A percentile compares a stretch with the other conserved stretches of the same genome.
These are phyloP conservation scores for Irpex sp. DNA, from an alignment of 1,284 basidiomycete genomes.

Conservation along the genomic window DNA sequence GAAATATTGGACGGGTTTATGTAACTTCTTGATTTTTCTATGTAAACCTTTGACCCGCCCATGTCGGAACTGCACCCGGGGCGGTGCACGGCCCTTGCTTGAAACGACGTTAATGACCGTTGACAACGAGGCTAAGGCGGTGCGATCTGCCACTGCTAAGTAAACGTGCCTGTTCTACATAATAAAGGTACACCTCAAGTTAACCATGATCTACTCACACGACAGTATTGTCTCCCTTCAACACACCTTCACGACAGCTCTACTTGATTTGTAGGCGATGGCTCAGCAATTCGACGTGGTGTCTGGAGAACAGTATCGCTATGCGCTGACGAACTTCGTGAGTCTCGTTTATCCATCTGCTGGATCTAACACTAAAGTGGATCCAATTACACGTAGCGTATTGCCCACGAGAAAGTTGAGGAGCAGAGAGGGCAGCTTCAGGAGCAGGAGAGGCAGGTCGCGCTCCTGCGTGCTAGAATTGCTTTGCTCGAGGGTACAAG, in stretches of 20 bases:
- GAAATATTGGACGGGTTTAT: neutral
- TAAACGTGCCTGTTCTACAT: neutral
- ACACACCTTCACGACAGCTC: neutral
- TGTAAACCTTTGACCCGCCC: neutral
- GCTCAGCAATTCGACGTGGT: conserved; percentile 43
- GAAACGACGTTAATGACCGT: neutral
- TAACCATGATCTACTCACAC: neutral
- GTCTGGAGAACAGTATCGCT: conserved; percentile 71
- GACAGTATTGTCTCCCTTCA: neutral
- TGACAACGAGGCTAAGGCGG: conserved; percentile 9
- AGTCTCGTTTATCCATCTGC: conserved; percentile 24
- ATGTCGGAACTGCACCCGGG: neutral
- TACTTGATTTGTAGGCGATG: neutral
- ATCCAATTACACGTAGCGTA: conserved; percentile 45
- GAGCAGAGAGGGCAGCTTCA: conserved; percentile 73
- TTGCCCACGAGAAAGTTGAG: conserved; percentile 84
- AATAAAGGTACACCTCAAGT: neutral
- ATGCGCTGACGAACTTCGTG: conserved; percentile 78
- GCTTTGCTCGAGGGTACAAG: conserved; percentile 63
- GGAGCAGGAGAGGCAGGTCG: conserved; percentile 79
- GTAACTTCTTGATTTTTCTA: neutral
- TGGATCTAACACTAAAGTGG: neutral
- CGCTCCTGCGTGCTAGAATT: conserved; percentile 65
- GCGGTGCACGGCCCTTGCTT: neutral
- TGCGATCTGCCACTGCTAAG: neutral